Evolutionary conservation across 2,329 filamentous ascomycete species (phyloP).

Genomic region (Microsporum canis): DNA sequence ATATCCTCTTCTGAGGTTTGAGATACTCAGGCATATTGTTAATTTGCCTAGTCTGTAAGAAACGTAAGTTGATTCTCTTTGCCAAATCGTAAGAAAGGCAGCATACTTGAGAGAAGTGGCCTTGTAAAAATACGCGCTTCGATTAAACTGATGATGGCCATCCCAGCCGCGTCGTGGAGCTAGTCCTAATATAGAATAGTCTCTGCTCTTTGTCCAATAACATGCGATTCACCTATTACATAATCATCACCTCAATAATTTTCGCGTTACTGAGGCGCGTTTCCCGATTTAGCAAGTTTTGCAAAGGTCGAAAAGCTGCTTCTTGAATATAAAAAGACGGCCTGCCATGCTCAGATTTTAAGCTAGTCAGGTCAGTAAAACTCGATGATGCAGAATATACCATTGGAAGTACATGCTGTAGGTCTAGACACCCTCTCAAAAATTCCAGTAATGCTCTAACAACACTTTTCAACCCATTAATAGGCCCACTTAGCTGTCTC

Average conservation of each 20-base stretch:
- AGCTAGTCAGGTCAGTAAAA: too few relatives aligned
- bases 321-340: neutral
- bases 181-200: neutral
- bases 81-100: slow-evolving; percentile 14
- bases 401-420: too few relatives aligned
- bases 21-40: neutral
- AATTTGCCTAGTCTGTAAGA: neutral
- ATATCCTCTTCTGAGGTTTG: slow-evolving; percentile 58
- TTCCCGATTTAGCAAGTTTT: neutral
- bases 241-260: neutral
- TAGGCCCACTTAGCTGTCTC: too few relatives aligned
- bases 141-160: slow-evolving; percentile 1
- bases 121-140: slow-evolving; percentile 4
- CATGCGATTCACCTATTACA: neutral
- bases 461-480: too few relatives aligned
- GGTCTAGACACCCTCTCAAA: too few relatives aligned
- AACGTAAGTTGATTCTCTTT: slow-evolving; percentile 25
- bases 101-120: neutral
- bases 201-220: neutral
- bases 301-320: neutral
- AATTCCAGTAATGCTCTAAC: too few relatives aligned
- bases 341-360: too few relatives aligned
- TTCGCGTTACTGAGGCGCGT: neutral
- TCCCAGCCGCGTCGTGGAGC: neutral
- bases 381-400: too few relatives aligned